Evolutionary conservation across 2,329 filamentous ascomycete species (phyloP).

Genomic region (Aspergillus piperis): DNA sequence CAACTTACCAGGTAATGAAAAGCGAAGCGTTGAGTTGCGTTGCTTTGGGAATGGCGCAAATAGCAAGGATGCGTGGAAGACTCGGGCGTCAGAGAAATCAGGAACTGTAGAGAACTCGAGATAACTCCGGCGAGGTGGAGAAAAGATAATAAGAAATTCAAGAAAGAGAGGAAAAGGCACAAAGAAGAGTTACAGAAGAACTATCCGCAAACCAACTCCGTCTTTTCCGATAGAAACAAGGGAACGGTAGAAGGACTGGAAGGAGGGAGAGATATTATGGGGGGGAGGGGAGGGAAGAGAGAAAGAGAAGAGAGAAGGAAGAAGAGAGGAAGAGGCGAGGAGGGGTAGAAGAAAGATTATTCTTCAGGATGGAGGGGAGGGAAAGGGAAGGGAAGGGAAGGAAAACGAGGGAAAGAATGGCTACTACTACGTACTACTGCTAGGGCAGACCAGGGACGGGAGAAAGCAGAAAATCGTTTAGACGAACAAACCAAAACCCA

Average conservation of each 20-base stretch:
- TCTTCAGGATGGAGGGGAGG: slow-evolving; percentile 23
- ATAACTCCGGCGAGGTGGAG: slow-evolving; percentile 30
- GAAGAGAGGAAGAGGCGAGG: slow-evolving; percentile 17
- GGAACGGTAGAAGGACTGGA: slow-evolving; percentile 22
- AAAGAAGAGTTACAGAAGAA: slow-evolving; percentile 27
- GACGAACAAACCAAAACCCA: slow-evolving; percentile 26
- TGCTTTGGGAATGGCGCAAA: slow-evolving; percentile 22
- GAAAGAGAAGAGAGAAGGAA: slow-evolving; percentile 17
- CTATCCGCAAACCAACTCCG: slow-evolving; percentile 35
- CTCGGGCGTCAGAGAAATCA: slow-evolving; percentile 23
- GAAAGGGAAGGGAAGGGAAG: slow-evolving; percentile 19
- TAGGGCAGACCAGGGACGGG: slow-evolving; percentile 27
- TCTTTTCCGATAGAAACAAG: slow-evolving; percentile 31
- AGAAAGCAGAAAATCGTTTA: slow-evolving; percentile 18
- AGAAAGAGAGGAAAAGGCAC: slow-evolving; percentile 24
- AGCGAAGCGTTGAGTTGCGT: slow-evolving; percentile 23
- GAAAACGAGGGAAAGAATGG: slow-evolving; percentile 20
- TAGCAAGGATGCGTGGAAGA: slow-evolving; percentile 22
- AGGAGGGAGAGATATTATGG: slow-evolving; percentile 16
- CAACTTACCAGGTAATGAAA: slow-evolving; percentile 25
- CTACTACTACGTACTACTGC: slow-evolving; percentile 24
- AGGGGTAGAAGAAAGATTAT: slow-evolving; percentile 24
- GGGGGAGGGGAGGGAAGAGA: slow-evolving; percentile 19
- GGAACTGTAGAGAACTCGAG: slow-evolving; percentile 24
- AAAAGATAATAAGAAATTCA: slow-evolving; percentile 23